Evolutionary conservation across 2,329 filamentous ascomycete species (phyloP), one percentile per base, ranked within the genome.

Genomic region (Biscogniauxia mediterranea): DNA sequence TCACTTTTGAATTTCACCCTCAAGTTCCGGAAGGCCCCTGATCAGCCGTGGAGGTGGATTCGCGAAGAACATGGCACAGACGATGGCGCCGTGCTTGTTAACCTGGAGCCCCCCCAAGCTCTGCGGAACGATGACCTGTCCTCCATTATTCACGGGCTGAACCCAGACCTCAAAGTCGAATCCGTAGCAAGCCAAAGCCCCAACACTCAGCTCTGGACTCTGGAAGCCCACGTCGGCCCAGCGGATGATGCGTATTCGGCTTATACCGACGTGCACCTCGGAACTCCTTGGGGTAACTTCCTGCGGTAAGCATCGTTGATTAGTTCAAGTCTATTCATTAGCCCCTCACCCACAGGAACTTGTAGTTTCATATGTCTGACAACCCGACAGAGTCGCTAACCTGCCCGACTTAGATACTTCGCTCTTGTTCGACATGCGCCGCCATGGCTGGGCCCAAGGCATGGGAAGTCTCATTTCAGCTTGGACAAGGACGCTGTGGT

Each of bases 391-490:
- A 52, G 19, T 25, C 21, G 25, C 15, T n/a, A 38, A 49, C 60
- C 71, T 74, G 55, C 73, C 57, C 8, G 15, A 28, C 46, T 9
- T 58, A 86, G 90, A 68, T 96, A 92, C 87, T 94, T 97, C 73
- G 87, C 91, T 7, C 77, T 97, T 13, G 88, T 96, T 5, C 86
- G 93, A 19, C 80, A 91, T 3, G 95, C 89, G 86, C 84, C 83
- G 38, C 89, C 93, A 1, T 98, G 94, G 94, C 79, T 97, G 11
- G 92, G 90, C 7, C 94, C 94, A n/a, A 82, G 92, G 49, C 93
- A 97, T 73, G 93, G 93, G 13, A 87, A 84, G 64, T 75, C 79
- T 3, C 78, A 78, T 0, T 90, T 96, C 60, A 77, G 79, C 4
- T 79, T 93, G 4, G 89, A 92, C 63, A 91, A 93, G 68, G 91